Base-by-base conservation (phyloP, 148 eudicot genomes). In the Arbutus unedo region DNA sequence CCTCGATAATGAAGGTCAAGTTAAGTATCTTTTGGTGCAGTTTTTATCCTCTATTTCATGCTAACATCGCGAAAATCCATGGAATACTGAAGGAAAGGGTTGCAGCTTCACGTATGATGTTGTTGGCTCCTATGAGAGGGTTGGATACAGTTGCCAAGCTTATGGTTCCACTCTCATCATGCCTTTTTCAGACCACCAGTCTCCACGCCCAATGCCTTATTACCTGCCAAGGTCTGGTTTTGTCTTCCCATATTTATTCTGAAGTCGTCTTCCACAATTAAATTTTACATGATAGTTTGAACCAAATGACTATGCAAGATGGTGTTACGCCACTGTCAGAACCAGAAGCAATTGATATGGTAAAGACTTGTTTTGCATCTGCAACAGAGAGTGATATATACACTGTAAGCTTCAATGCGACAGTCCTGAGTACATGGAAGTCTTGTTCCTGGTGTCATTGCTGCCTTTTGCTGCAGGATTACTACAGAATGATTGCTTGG, bases 81-180 rank as follows among this genome's bases (percentile, higher is more conserved):
- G 8, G 7, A 51, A 83, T 83, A 59, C 62, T 85, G 19, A 88
- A 96, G 98, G 99, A 60, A 93, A 94, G 89, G 99, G 99, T 15
- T 97, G 98, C 84, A 96, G 94, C 60, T 97, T 88, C 89, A 97
- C 99, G 16, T 97, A 97, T 89, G 99, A 97, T 88, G 99, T 98
- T 25, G 99, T 94, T 87, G 99, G 99, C 8, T 97, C 99, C 70
- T 97, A 94, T 80, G 99, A 94, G 81, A 92, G 93, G 88, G 98
- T 94, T 76, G 99, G 99, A 71, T 97, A 94, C 90, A 93, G 99
- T 74, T 84, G 97, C 53, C 99, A 97, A 87, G 99, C 98, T 83
- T 93, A 97, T 84, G 99, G 99, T 84, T 81, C 93, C 3, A 97
- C 94, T 53, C 97, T 97, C 50, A 97, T 97, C 83, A 97, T 90